These are phyloP conservation scores for Allium cepa DNA, from an alignment of 106 monocot genomes.

Conservation along the genomic window DNA sequence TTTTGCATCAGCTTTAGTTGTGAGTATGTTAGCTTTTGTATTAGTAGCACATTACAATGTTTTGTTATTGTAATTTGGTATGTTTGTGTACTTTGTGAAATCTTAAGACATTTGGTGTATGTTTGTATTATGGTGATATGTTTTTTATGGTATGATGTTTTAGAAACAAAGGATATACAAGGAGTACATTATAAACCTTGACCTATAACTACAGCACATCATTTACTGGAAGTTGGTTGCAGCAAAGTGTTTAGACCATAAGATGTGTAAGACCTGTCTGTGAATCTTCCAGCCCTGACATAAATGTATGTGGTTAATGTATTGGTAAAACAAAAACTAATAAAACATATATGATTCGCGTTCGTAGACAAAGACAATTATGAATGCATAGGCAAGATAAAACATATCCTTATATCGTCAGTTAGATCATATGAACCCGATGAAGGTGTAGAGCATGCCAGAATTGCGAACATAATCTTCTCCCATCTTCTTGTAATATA, in stretches of 20 bases:
- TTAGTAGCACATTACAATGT: too few relatives aligned
- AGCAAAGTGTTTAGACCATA: conserved; percentile 69
- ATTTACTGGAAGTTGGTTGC: conserved; percentile 52
- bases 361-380: too few relatives aligned
- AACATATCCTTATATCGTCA: too few relatives aligned
- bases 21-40: too few relatives aligned
- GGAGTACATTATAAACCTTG: conserved; percentile 26
- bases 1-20: too few relatives aligned
- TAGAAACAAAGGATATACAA: too few relatives aligned
- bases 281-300: conserved; percentile 53
- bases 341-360: too few relatives aligned
- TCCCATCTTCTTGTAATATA: conserved; percentile 97
- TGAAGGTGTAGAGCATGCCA: conserved; percentile 84
- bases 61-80: too few relatives aligned
- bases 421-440: conserved; percentile 37
- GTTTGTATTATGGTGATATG: too few relatives aligned
- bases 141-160: too few relatives aligned
- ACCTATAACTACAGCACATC: conserved; percentile 52
- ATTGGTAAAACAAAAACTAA: neutral
- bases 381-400: neutral
- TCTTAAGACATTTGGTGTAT: too few relatives aligned
- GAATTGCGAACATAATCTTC: conserved; percentile 78
- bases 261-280: conserved; percentile 67
- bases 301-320: neutral
- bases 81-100: too few relatives aligned